These are phyloP conservation scores for Candida loeiensis DNA, from an alignment of 805 yeast species.

Conservation along the genomic window DNA sequence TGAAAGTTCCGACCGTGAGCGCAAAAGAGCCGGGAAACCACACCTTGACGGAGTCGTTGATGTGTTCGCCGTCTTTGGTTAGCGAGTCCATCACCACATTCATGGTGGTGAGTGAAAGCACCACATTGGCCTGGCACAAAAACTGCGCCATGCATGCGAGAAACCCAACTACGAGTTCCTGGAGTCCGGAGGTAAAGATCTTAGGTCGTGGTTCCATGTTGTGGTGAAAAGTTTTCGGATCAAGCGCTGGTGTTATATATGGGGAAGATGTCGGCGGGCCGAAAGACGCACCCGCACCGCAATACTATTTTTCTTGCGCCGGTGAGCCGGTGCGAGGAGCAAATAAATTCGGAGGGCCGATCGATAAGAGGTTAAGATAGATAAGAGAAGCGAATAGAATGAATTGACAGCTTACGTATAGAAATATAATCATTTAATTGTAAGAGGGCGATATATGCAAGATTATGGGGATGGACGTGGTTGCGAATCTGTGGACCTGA, in stretches of 20 bases:
- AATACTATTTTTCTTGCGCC: background rate
- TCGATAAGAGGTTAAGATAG: too few relatives aligned
- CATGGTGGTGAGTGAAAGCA: slow-evolving; percentile 39
- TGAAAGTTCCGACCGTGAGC: slow-evolving; percentile 69
- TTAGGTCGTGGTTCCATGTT: slow-evolving; percentile 13
- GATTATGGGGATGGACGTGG: too few relatives aligned
- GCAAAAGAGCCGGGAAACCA: slow-evolving; percentile 74
- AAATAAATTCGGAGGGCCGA: too few relatives aligned
- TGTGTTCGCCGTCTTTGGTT: slow-evolving; percentile 7
- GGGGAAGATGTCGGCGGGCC: background rate
- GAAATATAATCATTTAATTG: too few relatives aligned
- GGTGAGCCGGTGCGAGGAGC: background rate
- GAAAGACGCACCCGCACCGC: background rate
- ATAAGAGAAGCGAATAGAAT: too few relatives aligned
- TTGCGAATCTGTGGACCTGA: too few relatives aligned
- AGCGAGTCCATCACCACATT: slow-evolving; percentile 31
- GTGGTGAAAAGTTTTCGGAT: background rate
- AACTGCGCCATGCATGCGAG: slow-evolving; percentile 33
- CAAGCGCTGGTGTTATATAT: background rate
- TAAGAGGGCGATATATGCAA: too few relatives aligned
- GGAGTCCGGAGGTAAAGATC: slow-evolving; percentile 19
- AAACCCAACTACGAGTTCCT: slow-evolving; percentile 23
- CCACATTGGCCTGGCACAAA: slow-evolving; percentile 34
- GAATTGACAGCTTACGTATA: too few relatives aligned
- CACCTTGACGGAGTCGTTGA: slow-evolving; percentile 10